Conservation (phyloP, 2,329 filamentous ascomycete species). For the Fusarium subglutinans region DNA sequence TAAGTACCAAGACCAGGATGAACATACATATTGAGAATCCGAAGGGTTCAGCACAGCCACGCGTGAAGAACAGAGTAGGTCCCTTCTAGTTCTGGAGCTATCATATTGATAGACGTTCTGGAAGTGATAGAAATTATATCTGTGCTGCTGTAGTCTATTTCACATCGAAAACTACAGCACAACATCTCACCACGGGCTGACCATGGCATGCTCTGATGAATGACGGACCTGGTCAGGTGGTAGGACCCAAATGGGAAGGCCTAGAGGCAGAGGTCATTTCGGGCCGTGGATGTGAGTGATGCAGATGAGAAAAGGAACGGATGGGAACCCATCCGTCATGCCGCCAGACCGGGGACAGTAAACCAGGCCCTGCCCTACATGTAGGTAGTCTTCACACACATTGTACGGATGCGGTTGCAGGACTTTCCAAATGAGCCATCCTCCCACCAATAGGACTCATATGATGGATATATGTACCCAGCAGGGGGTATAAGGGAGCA, state of each 20-base stretch:
- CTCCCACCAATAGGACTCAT: constrained; percentile 13
- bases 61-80: constrained; percentile 14
- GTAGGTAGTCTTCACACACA: constrained; percentile 17
- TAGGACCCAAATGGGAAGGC: constrained; percentile 39
- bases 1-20: constrained; percentile 9
- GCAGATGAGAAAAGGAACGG: constrained; percentile 37
- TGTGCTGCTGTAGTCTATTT: background rate
- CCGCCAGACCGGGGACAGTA: constrained; percentile 17
- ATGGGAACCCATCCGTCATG: constrained; percentile 33
- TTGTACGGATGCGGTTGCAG: constrained; percentile 18
- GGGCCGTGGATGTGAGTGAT: constrained; percentile 27
- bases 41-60: constrained; percentile 33
- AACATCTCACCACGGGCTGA: constrained; percentile 30
- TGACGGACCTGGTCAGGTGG: constrained; percentile 37
- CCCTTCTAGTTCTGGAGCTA: constrained; percentile 16
- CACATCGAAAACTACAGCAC: background rate
- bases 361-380: constrained; percentile 20
- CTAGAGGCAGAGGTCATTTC: constrained; percentile 31
- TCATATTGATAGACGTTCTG: constrained; percentile 2
- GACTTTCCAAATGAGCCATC: constrained; percentile 11
- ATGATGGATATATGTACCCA: background rate
- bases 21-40: background rate
- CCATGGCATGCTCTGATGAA: constrained; percentile 32
- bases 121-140: constrained; percentile 2
- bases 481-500: constrained; percentile 18